phyloP scores from a whole-genome alignment of 2,329 filamentous ascomycete species.

The Graphiopsis chlorocephala region DNA sequence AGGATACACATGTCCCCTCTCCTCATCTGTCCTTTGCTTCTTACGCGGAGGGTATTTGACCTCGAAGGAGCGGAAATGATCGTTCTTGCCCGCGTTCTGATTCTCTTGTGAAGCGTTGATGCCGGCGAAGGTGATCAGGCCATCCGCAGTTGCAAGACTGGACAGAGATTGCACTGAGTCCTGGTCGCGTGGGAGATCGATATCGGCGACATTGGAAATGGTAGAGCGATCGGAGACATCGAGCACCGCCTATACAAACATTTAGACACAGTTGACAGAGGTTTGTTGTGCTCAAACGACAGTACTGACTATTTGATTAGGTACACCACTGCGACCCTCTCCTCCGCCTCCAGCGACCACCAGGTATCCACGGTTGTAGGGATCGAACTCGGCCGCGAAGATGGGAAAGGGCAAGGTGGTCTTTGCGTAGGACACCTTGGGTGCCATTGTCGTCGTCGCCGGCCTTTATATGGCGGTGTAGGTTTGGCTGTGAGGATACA shows the following conservation, averaged over 20 bases:
- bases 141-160: slow-evolving; percentile 60
- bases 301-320: slow-evolving; percentile 74
- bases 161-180: slow-evolving; percentile 85
- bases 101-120: slow-evolving; percentile 78
- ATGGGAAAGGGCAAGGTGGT: slow-evolving; percentile 76
- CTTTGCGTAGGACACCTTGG: slow-evolving; percentile 51
- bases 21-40: slow-evolving; percentile 36
- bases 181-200: slow-evolving; percentile 77
- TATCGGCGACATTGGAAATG: slow-evolving; percentile 62
- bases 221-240: slow-evolving; percentile 67
- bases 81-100: slow-evolving; percentile 72
- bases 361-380: slow-evolving; percentile 69
- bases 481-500: neutral
- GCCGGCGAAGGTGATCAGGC: slow-evolving; percentile 62
- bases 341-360: slow-evolving; percentile 87
- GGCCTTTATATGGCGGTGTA: neutral
- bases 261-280: neutral
- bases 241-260: slow-evolving; percentile 59
- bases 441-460: slow-evolving; percentile 11
- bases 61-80: slow-evolving; percentile 76
- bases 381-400: slow-evolving; percentile 85
- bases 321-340: slow-evolving; percentile 73
- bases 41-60: slow-evolving; percentile 55
- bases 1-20: slow-evolving; percentile 38
- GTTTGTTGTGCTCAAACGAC: neutral